Conservation (phyloP, 371 early-diverging fungal genomes). For the Chytridium lagenaria region DNA sequence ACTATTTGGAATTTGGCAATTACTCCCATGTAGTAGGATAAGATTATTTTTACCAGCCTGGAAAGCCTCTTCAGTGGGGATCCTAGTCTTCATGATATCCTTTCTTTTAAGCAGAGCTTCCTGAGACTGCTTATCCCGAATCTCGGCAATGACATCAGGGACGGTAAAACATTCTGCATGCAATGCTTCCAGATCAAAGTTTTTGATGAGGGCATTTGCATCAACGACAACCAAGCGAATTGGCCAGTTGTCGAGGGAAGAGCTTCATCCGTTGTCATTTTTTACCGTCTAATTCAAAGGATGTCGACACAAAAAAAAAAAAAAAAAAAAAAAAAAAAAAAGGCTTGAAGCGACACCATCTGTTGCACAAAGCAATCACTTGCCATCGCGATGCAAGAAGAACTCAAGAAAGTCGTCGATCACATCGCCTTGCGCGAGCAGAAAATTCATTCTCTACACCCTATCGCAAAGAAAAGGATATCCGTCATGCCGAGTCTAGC, state of each 20-base stretch:
- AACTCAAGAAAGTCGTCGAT: not conserved
- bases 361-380: too few species aligned
- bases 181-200: conserved; percentile 51
- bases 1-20: conserved; percentile 47
- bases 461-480: not conserved
- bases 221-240: conserved; percentile 64
- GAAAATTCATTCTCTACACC: not conserved
- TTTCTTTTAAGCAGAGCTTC: conserved; percentile 59
- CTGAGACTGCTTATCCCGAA: conserved; percentile 78
- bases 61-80: conserved; percentile 80
- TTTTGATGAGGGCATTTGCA: conserved; percentile 71
- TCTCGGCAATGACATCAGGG: conserved; percentile 87
- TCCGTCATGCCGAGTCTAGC: not conserved
- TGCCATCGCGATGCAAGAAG: not conserved
- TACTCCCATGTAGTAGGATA: not conserved
- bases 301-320: not conserved
- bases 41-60: conserved; percentile 64
- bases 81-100: conserved; percentile 46
- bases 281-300: not conserved
- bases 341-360: too few species aligned
- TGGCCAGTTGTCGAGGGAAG: conserved; percentile 3
- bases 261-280: too few species aligned
- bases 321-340: not conserved
- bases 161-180: conserved; percentile 82
- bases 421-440: not conserved